Conservation (phyloP, 495 filamentous ascomycete genomes). For the Aspergillus haitiensis region DNA sequence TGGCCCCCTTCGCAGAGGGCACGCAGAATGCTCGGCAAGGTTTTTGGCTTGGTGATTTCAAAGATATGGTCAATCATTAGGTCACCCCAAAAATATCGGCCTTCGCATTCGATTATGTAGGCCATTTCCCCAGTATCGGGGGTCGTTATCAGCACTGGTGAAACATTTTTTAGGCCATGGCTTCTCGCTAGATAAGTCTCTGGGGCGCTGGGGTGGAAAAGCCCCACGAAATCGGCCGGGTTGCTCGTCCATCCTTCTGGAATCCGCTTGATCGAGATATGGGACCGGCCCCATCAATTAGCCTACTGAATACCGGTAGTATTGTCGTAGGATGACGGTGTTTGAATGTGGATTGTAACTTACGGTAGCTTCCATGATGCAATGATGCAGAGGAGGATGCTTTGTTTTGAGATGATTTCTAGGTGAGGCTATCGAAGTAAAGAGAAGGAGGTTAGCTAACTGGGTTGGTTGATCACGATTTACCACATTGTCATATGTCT, state of each 20-base stretch:
- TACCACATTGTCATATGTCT: neutral
- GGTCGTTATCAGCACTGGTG: neutral
- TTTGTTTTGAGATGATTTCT: neutral
- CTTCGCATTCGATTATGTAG: neutral
- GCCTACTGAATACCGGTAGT: neutral
- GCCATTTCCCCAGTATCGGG: neutral
- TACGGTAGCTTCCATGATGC: neutral
- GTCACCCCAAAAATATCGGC: neutral
- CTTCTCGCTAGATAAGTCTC: neutral
- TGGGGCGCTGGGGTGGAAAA: neutral
- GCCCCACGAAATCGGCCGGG: neutral
- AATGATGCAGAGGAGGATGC: neutral
- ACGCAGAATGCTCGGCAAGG: neutral
- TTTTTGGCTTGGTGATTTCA: neutral
- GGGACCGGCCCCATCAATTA: neutral
- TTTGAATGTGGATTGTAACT: neutral
- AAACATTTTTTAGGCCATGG: neutral
- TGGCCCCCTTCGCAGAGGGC: conserved; percentile 1
- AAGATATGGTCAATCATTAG: neutral
- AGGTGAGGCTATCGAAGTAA: neutral
- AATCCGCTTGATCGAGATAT: neutral
- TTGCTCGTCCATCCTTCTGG: conserved; percentile 3
- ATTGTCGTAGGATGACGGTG: neutral
- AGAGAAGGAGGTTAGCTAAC: neutral
- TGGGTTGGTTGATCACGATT: neutral